These are phyloP conservation scores for Falciphora oryzae DNA, from an alignment of 2,329 filamentous ascomycete species.

Conservation along the genomic window DNA sequence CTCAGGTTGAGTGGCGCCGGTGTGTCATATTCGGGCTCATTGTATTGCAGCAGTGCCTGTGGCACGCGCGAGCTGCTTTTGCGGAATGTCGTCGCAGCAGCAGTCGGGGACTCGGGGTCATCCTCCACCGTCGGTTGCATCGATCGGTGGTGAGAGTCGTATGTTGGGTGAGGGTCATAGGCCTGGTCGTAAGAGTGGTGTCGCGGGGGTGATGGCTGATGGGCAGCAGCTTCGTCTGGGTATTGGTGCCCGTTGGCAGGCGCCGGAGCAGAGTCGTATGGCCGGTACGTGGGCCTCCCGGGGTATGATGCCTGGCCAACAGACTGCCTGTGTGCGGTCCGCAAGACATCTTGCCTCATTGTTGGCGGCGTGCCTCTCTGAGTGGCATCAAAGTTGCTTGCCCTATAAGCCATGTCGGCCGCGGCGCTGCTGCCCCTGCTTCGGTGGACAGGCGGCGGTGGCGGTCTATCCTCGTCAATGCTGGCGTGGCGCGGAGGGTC, in stretches of 20 bases:
- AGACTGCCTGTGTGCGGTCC: conserved; percentile 49
- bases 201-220: conserved; percentile 32
- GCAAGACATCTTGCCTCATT: conserved; percentile 55
- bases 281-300: conserved; percentile 47
- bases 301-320: conserved; percentile 40
- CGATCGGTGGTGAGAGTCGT: conserved; percentile 37
- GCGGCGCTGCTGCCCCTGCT: conserved; percentile 38
- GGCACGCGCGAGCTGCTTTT: conserved; percentile 21
- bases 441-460: conserved; percentile 52
- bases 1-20: conserved; percentile 41
- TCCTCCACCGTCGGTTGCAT: conserved; percentile 62
- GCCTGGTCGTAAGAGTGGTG: conserved; percentile 46
- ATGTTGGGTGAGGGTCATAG: conserved; percentile 24
- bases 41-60: conserved; percentile 17
- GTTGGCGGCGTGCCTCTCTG: conserved; percentile 36
- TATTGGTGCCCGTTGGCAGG: conserved; percentile 24
- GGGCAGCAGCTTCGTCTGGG: conserved; percentile 23
- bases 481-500: conserved; percentile 11
- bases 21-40: conserved; percentile 33
- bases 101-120: conserved; percentile 46
- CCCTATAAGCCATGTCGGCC: conserved; percentile 35
- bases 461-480: conserved; percentile 41
- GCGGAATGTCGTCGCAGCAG: conserved; percentile 20
- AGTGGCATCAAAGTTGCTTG: conserved; percentile 32
- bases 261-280: conserved; percentile 41